Base-by-base conservation (phyloP, 2,329 filamentous ascomycete genomes). In the Calycina marina region DNA sequence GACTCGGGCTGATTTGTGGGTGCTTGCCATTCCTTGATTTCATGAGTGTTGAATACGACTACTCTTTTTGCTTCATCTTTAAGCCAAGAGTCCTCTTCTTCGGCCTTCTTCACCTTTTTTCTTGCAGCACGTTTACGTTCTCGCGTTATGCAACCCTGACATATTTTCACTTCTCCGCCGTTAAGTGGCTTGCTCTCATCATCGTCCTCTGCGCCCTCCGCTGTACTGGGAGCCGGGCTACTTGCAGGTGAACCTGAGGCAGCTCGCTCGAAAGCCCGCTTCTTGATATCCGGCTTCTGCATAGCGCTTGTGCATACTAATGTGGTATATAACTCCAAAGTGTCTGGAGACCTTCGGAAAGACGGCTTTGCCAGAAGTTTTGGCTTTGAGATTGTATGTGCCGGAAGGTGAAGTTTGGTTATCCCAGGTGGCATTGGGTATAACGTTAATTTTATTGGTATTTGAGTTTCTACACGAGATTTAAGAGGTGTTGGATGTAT, bases 381-480 rank as follows among this genome's bases (percentile, higher is more conserved):
- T 5, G 86, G 82, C 54, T 96, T 96, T 13, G 86, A 90, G 34
- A 98, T 90, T 1, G 84, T 92, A 51, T 94, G 77, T 3, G 78
- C 74, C 4, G 88, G 90, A 11, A 98, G 68, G 49, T 92, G 85
- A 31, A 96, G 61, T 51, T 78, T 83, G 41, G 77, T 81, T 36
- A 86, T 72, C 8, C 79, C 78, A 1, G 66, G 60, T 2, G 86
- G 85, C 28, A 93, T 61, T 13, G 80, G 74, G 36, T 74, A 77
- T 24, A 96, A 57, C 0, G 76, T 79, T 56, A 96, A 67, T 47
- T 77, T 77, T 44, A 94, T 83, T 6, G 81, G 82, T 45, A 96
- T 94, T 52, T 96, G 90, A 0, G 90, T 96, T 60, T 98, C 90
- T 12, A 96, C 90, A 14, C 90, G 76, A 11, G 86, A 93, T 56